A percentile compares a stretch with the other conserved stretches of the same genome.
These are phyloP conservation scores for Ophiostoma populinum DNA, from an alignment of 2,329 filamentous ascomycete species.

Conservation along the genomic window DNA sequence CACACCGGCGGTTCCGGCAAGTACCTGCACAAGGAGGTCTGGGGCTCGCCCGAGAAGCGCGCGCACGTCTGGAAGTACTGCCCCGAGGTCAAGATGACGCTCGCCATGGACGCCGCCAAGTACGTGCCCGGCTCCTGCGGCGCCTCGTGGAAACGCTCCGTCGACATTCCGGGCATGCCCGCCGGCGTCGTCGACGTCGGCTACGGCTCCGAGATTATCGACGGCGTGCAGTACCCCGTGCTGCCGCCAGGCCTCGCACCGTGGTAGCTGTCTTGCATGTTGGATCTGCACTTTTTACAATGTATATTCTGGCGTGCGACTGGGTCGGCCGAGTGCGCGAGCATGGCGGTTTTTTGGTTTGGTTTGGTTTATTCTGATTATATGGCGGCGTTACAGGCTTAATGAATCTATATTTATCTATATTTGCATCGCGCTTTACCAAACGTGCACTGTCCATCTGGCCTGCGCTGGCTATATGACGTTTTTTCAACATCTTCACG, in stretches of 20 bases:
- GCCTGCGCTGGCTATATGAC: no score
- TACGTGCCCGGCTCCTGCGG: constrained; percentile 31
- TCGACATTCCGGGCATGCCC: constrained; percentile 10
- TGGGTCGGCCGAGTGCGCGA: no score
- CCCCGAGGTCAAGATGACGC: constrained; percentile 39
- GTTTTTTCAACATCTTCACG: no score
- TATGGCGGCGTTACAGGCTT: no score
- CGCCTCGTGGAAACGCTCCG: constrained; percentile 26
- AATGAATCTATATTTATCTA: no score
- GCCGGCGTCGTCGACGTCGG: constrained; percentile 14
- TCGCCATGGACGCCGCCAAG: constrained; percentile 35
- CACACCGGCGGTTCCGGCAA: constrained; percentile 34
- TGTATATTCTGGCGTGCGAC: not conserved
- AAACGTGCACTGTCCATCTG: no score
- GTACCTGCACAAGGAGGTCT: constrained; percentile 27
- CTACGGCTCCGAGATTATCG: constrained; percentile 23
- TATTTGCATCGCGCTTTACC: no score
- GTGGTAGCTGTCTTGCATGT: constrained; percentile 14
- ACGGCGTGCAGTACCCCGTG: constrained; percentile 23
- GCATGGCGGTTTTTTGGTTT: not conserved
- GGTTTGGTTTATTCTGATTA: no score
- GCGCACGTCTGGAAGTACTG: constrained; percentile 38
- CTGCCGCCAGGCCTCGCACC: constrained; percentile 19
- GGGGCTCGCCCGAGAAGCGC: constrained; percentile 28
- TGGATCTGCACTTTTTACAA: not conserved